phyloP scores from a whole-genome alignment of 441 rosid genomes.

The Aleurites moluccanus region DNA sequence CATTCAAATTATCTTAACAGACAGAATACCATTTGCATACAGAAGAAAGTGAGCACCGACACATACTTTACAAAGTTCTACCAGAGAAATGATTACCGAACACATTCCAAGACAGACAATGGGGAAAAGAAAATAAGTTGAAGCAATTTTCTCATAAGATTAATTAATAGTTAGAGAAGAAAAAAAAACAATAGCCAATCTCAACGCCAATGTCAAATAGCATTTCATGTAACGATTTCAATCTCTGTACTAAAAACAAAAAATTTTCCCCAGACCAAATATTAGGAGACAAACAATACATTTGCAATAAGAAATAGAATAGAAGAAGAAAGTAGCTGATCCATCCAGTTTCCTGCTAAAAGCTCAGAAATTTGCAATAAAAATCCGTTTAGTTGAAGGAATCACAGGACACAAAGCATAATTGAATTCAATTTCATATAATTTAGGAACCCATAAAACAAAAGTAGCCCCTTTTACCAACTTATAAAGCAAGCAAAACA shows the following conservation, averaged over 20 bases:
- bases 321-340: not conserved
- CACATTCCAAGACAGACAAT: not conserved
- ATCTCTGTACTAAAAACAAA: not conserved
- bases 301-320: not conserved
- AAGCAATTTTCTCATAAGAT: not conserved
- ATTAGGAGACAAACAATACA: not conserved
- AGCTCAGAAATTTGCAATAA: not conserved
- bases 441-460: not conserved
- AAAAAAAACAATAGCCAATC: not conserved
- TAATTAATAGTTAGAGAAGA: not conserved
- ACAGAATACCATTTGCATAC: not conserved
- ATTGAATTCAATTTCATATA: not conserved
- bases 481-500: not conserved
- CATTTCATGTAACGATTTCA: not conserved
- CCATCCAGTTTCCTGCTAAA: not conserved
- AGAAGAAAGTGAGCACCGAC: not conserved
- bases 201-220: not conserved
- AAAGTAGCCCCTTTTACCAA: not conserved
- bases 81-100: not conserved
- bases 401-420: not conserved
- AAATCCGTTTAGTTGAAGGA: not conserved
- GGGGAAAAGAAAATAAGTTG: not conserved
- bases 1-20: not conserved
- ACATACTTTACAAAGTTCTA: not conserved
- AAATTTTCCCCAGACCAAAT: not conserved